Conservation (phyloP, 148 eudicot species). For the Vaccinium vitisidaea region DNA sequence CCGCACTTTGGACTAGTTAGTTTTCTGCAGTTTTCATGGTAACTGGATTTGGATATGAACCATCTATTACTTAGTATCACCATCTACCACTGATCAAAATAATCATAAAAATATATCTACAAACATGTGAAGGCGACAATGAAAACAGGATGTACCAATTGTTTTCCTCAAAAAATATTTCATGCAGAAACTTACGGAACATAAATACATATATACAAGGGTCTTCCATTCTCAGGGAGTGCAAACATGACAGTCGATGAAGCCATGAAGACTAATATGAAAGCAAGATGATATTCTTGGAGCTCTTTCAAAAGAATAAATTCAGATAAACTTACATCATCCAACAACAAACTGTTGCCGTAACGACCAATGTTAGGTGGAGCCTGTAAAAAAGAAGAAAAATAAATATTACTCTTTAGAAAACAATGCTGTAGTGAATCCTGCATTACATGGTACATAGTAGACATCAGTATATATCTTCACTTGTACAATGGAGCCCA, state of each 20-base stretch:
- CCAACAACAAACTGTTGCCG: slow-evolving; percentile 94
- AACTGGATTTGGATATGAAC: neutral
- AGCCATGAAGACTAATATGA: neutral
- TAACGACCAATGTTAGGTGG: slow-evolving; percentile 65
- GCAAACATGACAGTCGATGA: neutral
- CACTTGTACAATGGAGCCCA: neutral
- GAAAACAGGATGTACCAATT: neutral
- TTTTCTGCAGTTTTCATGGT: neutral
- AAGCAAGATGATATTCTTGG: neutral
- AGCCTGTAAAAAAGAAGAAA: slow-evolving; percentile 43
- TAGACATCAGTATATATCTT: neutral
- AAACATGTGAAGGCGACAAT: neutral
- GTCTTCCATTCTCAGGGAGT: neutral
- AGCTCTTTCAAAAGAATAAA: neutral
- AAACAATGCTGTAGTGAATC: no score
- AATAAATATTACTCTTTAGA: slow-evolving; percentile 9
- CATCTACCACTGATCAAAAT: neutral
- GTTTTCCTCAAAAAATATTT: neutral
- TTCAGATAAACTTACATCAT: slow-evolving; percentile 68
- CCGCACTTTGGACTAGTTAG: neutral
- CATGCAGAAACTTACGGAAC: neutral
- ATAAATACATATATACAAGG: neutral
- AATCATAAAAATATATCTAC: neutral
- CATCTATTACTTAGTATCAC: neutral
- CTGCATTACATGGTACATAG: slow-evolving; percentile 37